phyloP scores from a whole-genome alignment of 345 rosid genomes.

The Laguncularia racemosa region DNA sequence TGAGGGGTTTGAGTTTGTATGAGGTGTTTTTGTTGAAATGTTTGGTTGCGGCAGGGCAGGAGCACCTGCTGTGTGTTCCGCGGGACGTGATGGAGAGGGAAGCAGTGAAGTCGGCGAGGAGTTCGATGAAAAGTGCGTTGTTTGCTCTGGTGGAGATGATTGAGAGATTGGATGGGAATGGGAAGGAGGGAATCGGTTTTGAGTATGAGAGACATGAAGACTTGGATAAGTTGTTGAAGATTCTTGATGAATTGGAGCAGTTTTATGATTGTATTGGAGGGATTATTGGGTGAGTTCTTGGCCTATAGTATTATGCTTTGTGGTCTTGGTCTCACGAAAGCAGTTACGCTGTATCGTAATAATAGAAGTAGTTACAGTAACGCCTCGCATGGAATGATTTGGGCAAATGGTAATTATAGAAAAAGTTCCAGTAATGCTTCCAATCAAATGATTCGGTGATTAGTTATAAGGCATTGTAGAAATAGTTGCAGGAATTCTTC shows the following conservation, averaged over 20 bases:
- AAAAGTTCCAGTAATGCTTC: not conserved
- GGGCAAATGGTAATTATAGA: not conserved
- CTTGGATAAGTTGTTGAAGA: slow-evolving; percentile 42
- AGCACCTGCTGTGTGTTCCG: slow-evolving; percentile 44
- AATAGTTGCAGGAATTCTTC: not conserved
- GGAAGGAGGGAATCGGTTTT: slow-evolving; percentile 20
- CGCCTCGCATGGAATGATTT: too few relatives aligned
- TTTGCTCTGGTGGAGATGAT: slow-evolving; percentile 69
- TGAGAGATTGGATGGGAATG: slow-evolving; percentile 51
- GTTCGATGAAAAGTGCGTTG: slow-evolving; percentile 55
- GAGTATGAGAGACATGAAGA: slow-evolving; percentile 35
- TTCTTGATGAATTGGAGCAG: slow-evolving; percentile 52
- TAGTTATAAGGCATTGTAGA: not conserved
- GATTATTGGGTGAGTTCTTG: slow-evolving; percentile 57
- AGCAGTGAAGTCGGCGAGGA: slow-evolving; percentile 31
- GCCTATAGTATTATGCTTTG: not conserved
- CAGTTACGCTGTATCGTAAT: too few relatives aligned
- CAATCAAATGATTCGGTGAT: not conserved
- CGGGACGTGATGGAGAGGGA: slow-evolving; percentile 24
- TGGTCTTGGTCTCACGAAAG: not conserved
- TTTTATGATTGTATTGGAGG: slow-evolving; percentile 95
- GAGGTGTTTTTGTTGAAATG: slow-evolving; percentile 62
- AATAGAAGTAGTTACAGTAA: too few relatives aligned
- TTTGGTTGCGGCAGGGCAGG: slow-evolving; percentile 79
- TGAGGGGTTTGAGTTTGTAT: slow-evolving; percentile 29